These are phyloP conservation scores for Cymbopogon citratus DNA, from an alignment of 176 grass and related monocot genomes.

Conservation along the genomic window DNA sequence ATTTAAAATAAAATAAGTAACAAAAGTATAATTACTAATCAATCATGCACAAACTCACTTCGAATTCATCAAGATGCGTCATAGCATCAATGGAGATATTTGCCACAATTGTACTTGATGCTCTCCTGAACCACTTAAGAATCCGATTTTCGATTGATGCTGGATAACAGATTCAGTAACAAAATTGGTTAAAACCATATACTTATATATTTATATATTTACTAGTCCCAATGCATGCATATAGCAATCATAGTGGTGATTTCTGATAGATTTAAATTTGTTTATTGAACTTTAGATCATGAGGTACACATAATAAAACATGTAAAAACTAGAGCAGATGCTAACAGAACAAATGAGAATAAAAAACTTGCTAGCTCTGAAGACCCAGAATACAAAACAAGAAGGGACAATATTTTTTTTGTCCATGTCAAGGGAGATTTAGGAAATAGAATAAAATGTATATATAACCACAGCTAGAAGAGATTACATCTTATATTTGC, in stretches of 20 bases:
- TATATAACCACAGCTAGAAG: neutral
- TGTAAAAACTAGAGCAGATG: neutral
- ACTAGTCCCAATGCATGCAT: conserved; percentile 8
- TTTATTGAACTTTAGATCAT: neutral
- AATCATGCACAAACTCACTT: conserved; percentile 50
- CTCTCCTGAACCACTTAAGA: conserved; percentile 63
- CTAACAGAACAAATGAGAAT: neutral
- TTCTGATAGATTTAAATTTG: neutral
- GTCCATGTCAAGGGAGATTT: neutral
- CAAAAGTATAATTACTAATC: neutral
- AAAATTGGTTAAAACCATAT: neutral
- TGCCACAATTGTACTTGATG: conserved; percentile 61
- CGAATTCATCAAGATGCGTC: conserved; percentile 57
- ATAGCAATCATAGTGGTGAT: neutral
- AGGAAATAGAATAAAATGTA: neutral
- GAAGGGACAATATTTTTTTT: neutral
- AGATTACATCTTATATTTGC: neutral
- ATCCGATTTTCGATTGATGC: conserved; percentile 60
- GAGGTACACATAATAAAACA: neutral
- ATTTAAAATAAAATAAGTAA: conserved; percentile 11
- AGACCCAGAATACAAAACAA: neutral
- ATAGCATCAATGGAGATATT: conserved; percentile 66
- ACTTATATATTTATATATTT: neutral
- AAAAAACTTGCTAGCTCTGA: neutral
- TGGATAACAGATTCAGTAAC: conserved; percentile 33